Conservation (phyloP, 139 green algal species). For the Astrephomene gubernaculifera region DNA sequence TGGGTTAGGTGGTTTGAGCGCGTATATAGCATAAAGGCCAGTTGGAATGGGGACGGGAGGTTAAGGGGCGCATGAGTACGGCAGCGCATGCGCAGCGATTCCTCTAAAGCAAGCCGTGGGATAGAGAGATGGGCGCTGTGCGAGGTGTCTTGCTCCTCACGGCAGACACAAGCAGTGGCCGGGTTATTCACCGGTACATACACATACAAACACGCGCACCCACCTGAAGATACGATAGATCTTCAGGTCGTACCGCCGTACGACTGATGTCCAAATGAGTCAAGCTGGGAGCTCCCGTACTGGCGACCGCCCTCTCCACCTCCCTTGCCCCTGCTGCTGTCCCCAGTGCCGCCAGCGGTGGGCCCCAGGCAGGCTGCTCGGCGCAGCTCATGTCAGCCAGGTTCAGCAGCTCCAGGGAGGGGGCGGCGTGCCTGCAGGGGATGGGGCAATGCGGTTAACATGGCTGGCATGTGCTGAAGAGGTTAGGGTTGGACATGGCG, state of each 20-base stretch:
- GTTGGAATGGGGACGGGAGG: too few relatives aligned
- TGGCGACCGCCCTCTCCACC: neutral
- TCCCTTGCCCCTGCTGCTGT: neutral
- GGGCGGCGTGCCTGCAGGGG: neutral
- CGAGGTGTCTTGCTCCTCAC: too few relatives aligned
- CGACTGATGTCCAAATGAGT: constrained; percentile 15
- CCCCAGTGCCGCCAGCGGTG: constrained; percentile 12
- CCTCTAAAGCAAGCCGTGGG: too few relatives aligned
- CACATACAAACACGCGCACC: neutral
- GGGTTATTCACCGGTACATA: too few relatives aligned
- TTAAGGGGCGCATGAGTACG: too few relatives aligned
- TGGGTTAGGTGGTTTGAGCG: too few relatives aligned
- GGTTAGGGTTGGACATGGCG: too few relatives aligned
- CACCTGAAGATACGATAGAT: constrained; percentile 16
- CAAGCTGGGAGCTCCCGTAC: neutral
- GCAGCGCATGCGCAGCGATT: too few relatives aligned
- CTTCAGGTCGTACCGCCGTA: neutral
- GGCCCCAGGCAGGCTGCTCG: neutral
- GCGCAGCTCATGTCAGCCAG: neutral
- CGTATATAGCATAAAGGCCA: too few relatives aligned
- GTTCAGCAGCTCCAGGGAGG: constrained; percentile 26
- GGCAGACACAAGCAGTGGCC: too few relatives aligned
- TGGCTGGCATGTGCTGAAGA: too few relatives aligned
- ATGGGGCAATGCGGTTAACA: neutral
- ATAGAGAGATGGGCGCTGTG: too few relatives aligned